Evolutionary conservation across 148 eudicot species (phyloP).

Genomic region (Heliosperma pusillum): DNA sequence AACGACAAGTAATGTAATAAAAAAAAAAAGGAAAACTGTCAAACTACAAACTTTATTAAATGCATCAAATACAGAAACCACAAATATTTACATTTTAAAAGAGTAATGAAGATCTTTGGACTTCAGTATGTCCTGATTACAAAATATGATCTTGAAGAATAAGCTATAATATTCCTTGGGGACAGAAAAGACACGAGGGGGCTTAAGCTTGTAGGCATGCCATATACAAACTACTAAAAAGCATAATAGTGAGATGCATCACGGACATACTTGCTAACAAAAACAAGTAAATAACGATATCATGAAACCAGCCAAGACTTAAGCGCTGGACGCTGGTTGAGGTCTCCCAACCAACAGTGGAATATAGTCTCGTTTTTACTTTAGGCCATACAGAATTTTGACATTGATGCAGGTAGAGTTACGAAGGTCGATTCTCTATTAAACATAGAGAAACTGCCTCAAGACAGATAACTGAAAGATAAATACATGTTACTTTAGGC

Average conservation of each 20-base stretch:
- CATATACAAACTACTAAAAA: neutral
- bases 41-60: neutral
- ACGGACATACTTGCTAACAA: neutral
- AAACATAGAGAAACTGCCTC: conserved; percentile 3
- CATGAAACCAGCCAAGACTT: neutral
- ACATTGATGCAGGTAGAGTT: neutral
- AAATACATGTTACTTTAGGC: neutral
- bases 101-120: neutral
- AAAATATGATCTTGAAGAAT: neutral
- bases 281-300: neutral
- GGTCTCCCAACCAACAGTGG: neutral
- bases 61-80: neutral
- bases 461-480: neutral
- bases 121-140: neutral
- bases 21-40: neutral
- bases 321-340: neutral
- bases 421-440: neutral
- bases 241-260: neutral
- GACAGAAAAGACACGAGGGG: neutral
- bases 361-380: neutral
- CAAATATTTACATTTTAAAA: neutral
- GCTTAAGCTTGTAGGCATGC: neutral
- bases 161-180: neutral
- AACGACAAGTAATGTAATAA: neutral
- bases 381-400: neutral